phyloP scores from a whole-genome alignment of 768 basidiomycete species.

The Daedalea quercina region DNA sequence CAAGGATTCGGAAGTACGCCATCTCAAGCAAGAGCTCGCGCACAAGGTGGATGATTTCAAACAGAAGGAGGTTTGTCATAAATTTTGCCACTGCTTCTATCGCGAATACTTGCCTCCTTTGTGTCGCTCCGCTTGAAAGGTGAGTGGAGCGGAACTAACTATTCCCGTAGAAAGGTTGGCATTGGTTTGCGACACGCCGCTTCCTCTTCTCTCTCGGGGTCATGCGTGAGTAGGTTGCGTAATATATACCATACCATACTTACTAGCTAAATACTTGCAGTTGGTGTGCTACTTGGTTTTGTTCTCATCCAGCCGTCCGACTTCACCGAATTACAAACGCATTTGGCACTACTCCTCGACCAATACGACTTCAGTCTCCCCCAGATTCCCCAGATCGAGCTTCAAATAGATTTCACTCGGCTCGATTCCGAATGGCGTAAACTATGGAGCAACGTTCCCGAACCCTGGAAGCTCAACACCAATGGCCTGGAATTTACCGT shows the following conservation, averaged over 20 bases:
- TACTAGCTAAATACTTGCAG: slow-evolving; percentile 27
- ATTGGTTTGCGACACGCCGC: slow-evolving; percentile 32
- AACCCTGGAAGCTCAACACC: slow-evolving; percentile 74
- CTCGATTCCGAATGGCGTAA: slow-evolving; percentile 69
- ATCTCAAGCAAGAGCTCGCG: slow-evolving; percentile 1
- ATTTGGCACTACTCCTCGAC: slow-evolving; percentile 58
- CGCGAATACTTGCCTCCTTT: too few relatives aligned
- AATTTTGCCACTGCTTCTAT: neutral
- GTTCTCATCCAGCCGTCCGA: slow-evolving; percentile 60
- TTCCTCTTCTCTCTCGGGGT: slow-evolving; percentile 73
- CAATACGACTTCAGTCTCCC: slow-evolving; percentile 66
- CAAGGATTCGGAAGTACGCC: neutral
- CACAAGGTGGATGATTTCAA: neutral
- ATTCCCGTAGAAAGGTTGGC: slow-evolving; percentile 7
- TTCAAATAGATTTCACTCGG: slow-evolving; percentile 60
- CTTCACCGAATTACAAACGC: slow-evolving; percentile 62
- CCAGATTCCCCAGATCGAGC: slow-evolving; percentile 55
- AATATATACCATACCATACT: slow-evolving; percentile 26
- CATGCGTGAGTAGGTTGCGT: slow-evolving; percentile 37
- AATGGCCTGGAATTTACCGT: slow-evolving; percentile 79
- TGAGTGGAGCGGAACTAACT: neutral
- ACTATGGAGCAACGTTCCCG: slow-evolving; percentile 63
- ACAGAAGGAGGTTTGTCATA: neutral
- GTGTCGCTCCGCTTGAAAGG: too few relatives aligned
- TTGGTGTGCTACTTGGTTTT: slow-evolving; percentile 60